phyloP scores from a whole-genome alignment of 2,329 filamentous ascomycete genomes.

The Arthrobotrys conoides region DNA sequence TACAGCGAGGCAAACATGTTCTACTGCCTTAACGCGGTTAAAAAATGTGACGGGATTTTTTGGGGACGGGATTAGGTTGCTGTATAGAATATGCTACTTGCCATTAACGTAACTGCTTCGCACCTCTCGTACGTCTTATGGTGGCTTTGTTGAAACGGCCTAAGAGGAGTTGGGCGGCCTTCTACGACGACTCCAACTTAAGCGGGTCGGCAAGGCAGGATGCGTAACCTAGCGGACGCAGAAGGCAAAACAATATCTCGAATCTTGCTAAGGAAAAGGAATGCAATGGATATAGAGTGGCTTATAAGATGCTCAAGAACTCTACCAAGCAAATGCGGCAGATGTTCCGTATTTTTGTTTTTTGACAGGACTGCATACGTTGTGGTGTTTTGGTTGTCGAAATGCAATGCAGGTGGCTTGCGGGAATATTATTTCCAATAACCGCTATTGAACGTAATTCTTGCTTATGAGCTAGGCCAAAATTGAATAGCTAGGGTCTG shows the following conservation, averaged over 20 bases:
- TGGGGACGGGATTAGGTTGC: background rate
- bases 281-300: conserved; percentile 12
- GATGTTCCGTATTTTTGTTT: conserved; percentile 11
- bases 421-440: conserved; percentile 9
- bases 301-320: conserved; percentile 17
- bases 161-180: background rate
- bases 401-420: conserved; percentile 1
- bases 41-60: background rate
- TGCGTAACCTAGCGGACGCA: conserved; percentile 12
- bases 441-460: conserved; percentile 23
- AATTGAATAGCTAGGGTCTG: background rate
- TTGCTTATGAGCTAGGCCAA: background rate
- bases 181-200: background rate
- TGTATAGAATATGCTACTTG: background rate
- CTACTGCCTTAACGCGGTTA: conserved; percentile 13
- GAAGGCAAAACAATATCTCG: conserved; percentile 11
- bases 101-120: conserved; percentile 5
- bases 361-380: conserved; percentile 5
- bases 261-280: background rate
- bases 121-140: conserved; percentile 10
- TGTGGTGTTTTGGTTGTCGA: background rate
- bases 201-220: conserved; percentile 21
- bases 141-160: conserved; percentile 14
- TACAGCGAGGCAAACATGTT: background rate
- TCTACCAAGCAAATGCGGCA: background rate